Conservation (phyloP, 345 rosid species). For the Durio zibethinus region DNA sequence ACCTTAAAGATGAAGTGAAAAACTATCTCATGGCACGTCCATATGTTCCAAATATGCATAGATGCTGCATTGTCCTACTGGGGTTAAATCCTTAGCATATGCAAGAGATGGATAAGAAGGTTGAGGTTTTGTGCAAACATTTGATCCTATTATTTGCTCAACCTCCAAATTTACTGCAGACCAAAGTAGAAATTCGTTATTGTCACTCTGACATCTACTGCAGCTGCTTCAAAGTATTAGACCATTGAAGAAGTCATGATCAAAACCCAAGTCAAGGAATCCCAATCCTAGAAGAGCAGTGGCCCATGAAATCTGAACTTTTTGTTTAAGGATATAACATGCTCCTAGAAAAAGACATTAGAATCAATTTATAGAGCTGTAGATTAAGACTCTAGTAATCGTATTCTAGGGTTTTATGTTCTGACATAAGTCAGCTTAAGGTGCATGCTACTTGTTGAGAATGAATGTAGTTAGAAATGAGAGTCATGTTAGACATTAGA, state of each 20-base stretch:
- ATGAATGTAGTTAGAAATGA: constrained; percentile 1
- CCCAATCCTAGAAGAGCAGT: constrained; percentile 59
- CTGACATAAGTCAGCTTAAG: constrained; percentile 1
- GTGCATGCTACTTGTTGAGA: constrained; percentile 14
- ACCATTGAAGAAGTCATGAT: constrained; percentile 67
- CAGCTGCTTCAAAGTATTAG: constrained; percentile 38
- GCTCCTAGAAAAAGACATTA: constrained; percentile 37
- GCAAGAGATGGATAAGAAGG: not conserved
- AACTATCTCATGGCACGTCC: not conserved
- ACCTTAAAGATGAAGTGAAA: not conserved
- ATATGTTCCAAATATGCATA: not conserved
- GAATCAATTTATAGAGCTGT: constrained; percentile 10
- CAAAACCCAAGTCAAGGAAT: constrained; percentile 46
- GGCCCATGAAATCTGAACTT: constrained; percentile 31
- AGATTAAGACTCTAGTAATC: not conserved
- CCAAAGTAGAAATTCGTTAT: not conserved
- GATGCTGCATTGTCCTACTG: not conserved
- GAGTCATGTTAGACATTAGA: too few relatives aligned
- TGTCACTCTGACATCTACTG: constrained; percentile 1
- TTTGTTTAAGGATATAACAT: constrained; percentile 30
- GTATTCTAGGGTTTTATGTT: constrained; percentile 5
- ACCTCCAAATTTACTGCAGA: not conserved
- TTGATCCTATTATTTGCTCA: not conserved
- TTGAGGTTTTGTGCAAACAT: not conserved
- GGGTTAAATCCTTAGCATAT: not conserved